These are phyloP conservation scores for Schizopora paradoxa DNA, from an alignment of 1,284 basidiomycete genomes.

Conservation along the genomic window DNA sequence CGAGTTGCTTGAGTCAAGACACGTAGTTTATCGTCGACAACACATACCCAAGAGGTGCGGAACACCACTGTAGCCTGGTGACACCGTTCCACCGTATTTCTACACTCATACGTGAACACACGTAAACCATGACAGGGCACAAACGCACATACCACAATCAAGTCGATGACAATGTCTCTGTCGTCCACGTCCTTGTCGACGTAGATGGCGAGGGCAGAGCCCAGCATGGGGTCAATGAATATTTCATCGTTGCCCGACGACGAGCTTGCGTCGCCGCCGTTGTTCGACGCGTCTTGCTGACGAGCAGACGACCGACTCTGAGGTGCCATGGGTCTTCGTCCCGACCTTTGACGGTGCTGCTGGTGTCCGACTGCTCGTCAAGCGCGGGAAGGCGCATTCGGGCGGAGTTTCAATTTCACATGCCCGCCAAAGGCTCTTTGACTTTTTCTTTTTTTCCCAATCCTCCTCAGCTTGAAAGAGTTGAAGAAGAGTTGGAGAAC, in stretches of 20 bases:
- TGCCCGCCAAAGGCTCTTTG: no score
- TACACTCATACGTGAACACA: constrained; percentile 26
- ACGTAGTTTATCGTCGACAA: constrained; percentile 5
- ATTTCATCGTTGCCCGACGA: constrained; percentile 32
- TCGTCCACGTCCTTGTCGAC: constrained; percentile 74
- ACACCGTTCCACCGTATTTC: constrained; percentile 70
- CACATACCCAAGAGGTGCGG: constrained; percentile 67
- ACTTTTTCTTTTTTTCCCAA: no score
- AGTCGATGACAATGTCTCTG: constrained; percentile 52
- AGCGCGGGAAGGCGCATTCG: not conserved
- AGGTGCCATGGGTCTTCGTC: constrained; percentile 74
- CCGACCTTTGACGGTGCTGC: constrained; percentile 29
- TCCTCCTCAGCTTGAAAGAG: no score
- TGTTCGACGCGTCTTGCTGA: constrained; percentile 11
- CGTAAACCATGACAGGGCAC: not conserved
- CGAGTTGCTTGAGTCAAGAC: constrained; percentile 11
- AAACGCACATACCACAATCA: constrained; percentile 47
- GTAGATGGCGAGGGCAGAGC: constrained; percentile 65
- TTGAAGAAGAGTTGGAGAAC: no score
- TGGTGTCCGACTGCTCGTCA: no score
- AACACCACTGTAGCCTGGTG: constrained; percentile 68
- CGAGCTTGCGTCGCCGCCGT: constrained; percentile 25
- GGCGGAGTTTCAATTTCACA: constrained; percentile 5
- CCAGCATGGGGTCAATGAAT: constrained; percentile 76
- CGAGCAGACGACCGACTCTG: constrained; percentile 2